Evolutionary conservation across 2,329 filamentous ascomycete species (phyloP).

Genomic region (Rachicladosporium sp.): DNA sequence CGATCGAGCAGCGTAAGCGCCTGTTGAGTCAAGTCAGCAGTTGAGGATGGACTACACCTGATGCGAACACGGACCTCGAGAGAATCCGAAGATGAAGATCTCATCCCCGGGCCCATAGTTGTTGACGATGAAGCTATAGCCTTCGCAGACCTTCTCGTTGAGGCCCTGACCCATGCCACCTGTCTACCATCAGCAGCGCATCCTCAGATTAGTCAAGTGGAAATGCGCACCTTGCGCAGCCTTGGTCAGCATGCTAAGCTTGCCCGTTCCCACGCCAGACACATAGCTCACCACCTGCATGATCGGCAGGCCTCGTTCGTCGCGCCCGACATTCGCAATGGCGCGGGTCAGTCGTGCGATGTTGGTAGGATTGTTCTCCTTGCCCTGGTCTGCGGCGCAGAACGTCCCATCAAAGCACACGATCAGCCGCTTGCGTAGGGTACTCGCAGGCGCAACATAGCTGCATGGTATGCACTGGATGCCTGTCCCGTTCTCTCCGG

Average conservation of each 20-base stretch:
- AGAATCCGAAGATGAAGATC: slow-evolving; percentile 33
- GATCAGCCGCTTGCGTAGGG: not conserved
- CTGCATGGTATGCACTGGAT: too few species aligned
- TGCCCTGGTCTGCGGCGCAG: slow-evolving; percentile 33
- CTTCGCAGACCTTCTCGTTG: slow-evolving; percentile 30
- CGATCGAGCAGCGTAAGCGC: slow-evolving; percentile 21
- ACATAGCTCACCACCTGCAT: slow-evolving; percentile 39
- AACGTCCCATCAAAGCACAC: slow-evolving; percentile 22
- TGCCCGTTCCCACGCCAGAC: slow-evolving; percentile 32
- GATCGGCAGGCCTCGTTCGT: slow-evolving; percentile 20
- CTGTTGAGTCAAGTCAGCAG: too few species aligned
- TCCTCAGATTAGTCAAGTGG: too few species aligned
- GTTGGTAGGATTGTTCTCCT: slow-evolving; percentile 31
- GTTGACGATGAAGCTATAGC: slow-evolving; percentile 36
- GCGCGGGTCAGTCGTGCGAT: slow-evolving; percentile 34
- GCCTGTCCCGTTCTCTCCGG: too few species aligned
- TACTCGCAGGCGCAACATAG: too few species aligned
- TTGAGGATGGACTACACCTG: too few species aligned
- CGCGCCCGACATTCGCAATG: slow-evolving; percentile 31
- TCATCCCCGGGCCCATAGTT: slow-evolving; percentile 37
- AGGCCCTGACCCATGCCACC: slow-evolving; percentile 21
- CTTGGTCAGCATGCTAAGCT: slow-evolving; percentile 12
- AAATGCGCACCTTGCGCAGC: not conserved
- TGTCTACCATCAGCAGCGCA: not conserved
- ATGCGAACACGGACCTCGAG: slow-evolving; percentile 18